phyloP scores from a whole-genome alignment of 495 filamentous ascomycete species.

The Cercophora samala region DNA sequence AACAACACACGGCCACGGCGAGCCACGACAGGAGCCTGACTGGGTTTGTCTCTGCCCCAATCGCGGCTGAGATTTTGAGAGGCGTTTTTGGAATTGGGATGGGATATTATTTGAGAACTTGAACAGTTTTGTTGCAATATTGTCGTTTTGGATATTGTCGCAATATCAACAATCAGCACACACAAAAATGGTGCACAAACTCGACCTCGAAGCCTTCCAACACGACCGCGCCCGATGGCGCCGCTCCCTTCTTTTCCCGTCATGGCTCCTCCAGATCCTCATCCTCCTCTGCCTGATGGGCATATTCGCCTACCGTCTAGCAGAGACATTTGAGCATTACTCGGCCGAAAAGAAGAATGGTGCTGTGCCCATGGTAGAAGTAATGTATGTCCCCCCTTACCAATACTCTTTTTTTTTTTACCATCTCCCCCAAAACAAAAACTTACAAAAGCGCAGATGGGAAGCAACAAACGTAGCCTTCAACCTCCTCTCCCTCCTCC shows the following conservation, averaged over 20 bases:
- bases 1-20: neutral
- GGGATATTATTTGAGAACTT: neutral
- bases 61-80: too few species aligned
- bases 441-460: conserved; percentile 34
- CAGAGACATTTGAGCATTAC: conserved; percentile 40
- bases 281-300: conserved; percentile 43
- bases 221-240: conserved; percentile 44
- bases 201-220: conserved; percentile 43
- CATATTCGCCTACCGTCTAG: conserved; percentile 48
- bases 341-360: conserved; percentile 36
- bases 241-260: conserved; percentile 38
- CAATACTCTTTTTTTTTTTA: neutral
- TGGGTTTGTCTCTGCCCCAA: neutral
- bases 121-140: neutral
- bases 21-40: neutral
- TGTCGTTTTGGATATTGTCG: neutral
- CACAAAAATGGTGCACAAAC: conserved; percentile 14
- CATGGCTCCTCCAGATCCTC: conserved; percentile 40
- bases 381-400: conserved; percentile 39
- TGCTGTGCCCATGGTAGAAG: conserved; percentile 42
- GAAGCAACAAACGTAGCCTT: conserved; percentile 45
- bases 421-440: neutral
- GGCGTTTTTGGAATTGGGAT: neutral
- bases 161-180: too few species aligned
- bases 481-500: conserved; percentile 39